Evolutionary conservation across 2,329 filamentous ascomycete genomes (phyloP), one percentile per base, ranked within the genome.

Genomic region (Pezicula carpinea): DNA sequence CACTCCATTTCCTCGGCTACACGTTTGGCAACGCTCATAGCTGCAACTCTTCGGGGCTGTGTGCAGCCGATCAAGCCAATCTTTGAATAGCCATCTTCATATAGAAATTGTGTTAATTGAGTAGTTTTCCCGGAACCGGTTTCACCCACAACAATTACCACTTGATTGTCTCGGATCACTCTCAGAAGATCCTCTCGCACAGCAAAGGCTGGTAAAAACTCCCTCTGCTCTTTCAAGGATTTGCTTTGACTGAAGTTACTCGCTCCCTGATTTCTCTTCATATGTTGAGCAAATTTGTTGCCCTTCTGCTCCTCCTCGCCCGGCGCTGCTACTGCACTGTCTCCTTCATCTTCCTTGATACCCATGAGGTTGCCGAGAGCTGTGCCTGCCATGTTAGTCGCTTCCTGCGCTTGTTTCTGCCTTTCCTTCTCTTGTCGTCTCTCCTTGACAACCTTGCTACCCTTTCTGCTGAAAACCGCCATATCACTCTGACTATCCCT

Each of bases 1-100:
- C 95, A 90, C 57, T 96, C 88, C 95, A 99, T 99, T 70, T 99
- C 93, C 69, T 99, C 93, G 48, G 89, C 89, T 33, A 99, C 93
- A 73, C 93, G 90, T 67, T 97, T 97, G 2, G 93, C 93, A 22
- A 99, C 93, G 69, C 91, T 96, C 93, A 99, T 99, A 18, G 93
- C 93, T 19, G 93, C 93, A 29, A 99, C 95, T 75, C 93, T 87
- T 59, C 93, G 82, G 44, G 93, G 93, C 58, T 99, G 93, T 1
- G 93, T 99, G 64, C 93, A 99, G 4, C 90, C 92, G 58, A 99
- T 97, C 77, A 96, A 83, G 41, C 93, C 93, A 26, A 77, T 71
- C 46, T 85, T 86, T 13, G 85, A 89, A 64, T 96, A 99, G 1
- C 95, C 95, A 59, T 97, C 93, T 66, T 99, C 93, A 62, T 95